Percentiles rank a stretch among this genome's conserved stretches.
phyloP scores from a whole-genome alignment of 768 basidiomycete species.

The Psilocybe cyanescens region DNA sequence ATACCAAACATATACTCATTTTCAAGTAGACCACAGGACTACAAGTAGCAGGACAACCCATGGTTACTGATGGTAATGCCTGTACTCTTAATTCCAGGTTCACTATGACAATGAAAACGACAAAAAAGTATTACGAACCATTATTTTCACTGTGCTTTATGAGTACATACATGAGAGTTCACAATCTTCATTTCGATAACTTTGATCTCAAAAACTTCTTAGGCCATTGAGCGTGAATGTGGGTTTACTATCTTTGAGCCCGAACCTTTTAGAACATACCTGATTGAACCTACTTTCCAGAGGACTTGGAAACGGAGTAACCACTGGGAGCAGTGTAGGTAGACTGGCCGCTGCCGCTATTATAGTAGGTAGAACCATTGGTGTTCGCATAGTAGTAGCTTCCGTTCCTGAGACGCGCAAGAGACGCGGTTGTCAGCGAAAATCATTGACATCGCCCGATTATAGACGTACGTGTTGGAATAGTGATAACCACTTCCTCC shows the following conservation, averaged over 20 bases:
- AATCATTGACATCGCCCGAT: not conserved
- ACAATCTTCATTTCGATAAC: too few relatives aligned
- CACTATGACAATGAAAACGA: too few relatives aligned
- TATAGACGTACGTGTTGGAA: constrained; percentile 52
- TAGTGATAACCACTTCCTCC: constrained; percentile 60
- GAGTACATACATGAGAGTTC: too few relatives aligned
- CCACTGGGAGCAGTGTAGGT: constrained; percentile 54
- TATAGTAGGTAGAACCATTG: constrained; percentile 63
- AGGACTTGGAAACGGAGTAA: constrained; percentile 13
- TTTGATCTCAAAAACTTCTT: too few relatives aligned
- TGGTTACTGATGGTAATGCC: too few relatives aligned
- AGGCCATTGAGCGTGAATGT: too few relatives aligned
- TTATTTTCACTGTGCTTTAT: too few relatives aligned
- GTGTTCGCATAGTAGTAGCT: constrained; percentile 69
- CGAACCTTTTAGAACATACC: not conserved
- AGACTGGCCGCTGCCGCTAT: constrained; percentile 48
- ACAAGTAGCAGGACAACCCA: too few relatives aligned
- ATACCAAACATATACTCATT: too few relatives aligned
- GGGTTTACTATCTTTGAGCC: not conserved
- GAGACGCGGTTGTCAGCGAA: constrained; percentile 28
- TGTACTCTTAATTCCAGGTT: too few relatives aligned
- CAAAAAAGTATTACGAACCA: too few relatives aligned
- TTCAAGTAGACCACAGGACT: too few relatives aligned
- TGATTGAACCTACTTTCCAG: constrained; percentile 13
- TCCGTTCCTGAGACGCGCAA: constrained; percentile 36